These are phyloP conservation scores for Drechmeria coniospora DNA, from an alignment of 2,329 filamentous ascomycete genomes.

Conservation along the genomic window DNA sequence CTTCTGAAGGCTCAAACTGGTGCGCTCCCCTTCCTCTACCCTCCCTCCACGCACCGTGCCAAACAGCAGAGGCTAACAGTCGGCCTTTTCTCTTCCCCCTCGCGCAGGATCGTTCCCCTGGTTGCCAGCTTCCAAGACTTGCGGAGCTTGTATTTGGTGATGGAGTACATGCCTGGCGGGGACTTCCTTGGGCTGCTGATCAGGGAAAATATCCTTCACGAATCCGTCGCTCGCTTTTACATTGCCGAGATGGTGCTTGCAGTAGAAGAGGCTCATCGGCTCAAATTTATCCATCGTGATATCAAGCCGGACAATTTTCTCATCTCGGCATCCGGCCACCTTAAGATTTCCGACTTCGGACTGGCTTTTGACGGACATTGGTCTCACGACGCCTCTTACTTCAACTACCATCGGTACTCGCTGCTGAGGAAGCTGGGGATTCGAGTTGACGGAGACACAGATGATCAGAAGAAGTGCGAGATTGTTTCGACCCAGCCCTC, in stretches of 20 bases:
- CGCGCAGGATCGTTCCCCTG: constrained; percentile 61
- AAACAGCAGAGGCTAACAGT: neutral
- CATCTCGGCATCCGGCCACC: constrained; percentile 71
- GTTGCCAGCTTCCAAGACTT: constrained; percentile 81
- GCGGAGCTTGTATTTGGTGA: constrained; percentile 75
- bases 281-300: constrained; percentile 87
- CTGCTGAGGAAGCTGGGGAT: constrained; percentile 66
- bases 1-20: constrained; percentile 76
- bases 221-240: constrained; percentile 70
- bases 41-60: too few relatives aligned
- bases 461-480: constrained; percentile 44
- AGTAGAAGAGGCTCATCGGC: constrained; percentile 77
- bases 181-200: constrained; percentile 83
- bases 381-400: constrained; percentile 81
- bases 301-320: constrained; percentile 97
- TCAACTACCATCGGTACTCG: constrained; percentile 65
- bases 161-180: constrained; percentile 97
- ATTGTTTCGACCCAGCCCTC: constrained; percentile 19
- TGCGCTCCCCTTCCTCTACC: too few relatives aligned
- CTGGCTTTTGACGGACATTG: constrained; percentile 91
- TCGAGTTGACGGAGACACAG: constrained; percentile 54
- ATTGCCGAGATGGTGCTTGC: constrained; percentile 92
- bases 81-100: too few relatives aligned
- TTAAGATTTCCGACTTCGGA: constrained; percentile 94
- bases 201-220: constrained; percentile 67